Evolutionary conservation across 2,329 filamentous ascomycete species (phyloP), one percentile per base, ranked within the genome.

Genomic region (Colletotrichum echinochloae): DNA sequence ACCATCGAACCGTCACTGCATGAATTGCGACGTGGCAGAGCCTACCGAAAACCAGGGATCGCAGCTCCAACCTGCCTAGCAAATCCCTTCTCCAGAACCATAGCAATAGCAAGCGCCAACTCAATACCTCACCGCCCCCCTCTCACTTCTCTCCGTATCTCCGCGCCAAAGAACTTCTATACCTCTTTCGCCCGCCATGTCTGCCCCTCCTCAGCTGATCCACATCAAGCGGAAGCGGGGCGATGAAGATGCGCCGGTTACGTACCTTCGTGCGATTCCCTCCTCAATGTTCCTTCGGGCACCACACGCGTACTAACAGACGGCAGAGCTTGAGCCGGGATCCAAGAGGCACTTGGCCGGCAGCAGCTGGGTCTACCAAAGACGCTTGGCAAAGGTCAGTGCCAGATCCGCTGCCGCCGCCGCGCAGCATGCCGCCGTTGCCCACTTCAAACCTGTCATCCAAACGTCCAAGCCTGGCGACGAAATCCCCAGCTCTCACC

Each of bases 181-280:
- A 4, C 35, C 20, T 52, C 35, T 41, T 28, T 33, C 23, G 60
- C 35, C 35, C 73, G 64, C 56, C 64, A 89, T 89, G 87, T 88
- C 87, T 59, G 80, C 88, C 5, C 88, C 88, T 30, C 88, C 88
- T 33, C 84, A 88, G 71, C 80, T 87, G 59, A 90, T 90, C 78
- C 85, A 86, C 67, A 85, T 90, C 73, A 90, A 90, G 83, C 87
- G 88, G 75, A 90, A 90, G 80, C 85, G 86, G 49, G 84, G 83
- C 60, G 86, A 85, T 20, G 84, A 87, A 68, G 83, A 84, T 41
- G 80, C 81, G 16, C 86, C 87, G 4, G 85, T 89, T 60, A 84
- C 87, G 63, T 88, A 87, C 74, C 83, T 90, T 56, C 84, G 87
- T 89, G 75, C 72, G 85, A 37, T 23, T 28, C 60, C 56, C 57